Base-by-base conservation (phyloP, 768 basidiomycete genomes). In the Calocybe gangraenosa region DNA sequence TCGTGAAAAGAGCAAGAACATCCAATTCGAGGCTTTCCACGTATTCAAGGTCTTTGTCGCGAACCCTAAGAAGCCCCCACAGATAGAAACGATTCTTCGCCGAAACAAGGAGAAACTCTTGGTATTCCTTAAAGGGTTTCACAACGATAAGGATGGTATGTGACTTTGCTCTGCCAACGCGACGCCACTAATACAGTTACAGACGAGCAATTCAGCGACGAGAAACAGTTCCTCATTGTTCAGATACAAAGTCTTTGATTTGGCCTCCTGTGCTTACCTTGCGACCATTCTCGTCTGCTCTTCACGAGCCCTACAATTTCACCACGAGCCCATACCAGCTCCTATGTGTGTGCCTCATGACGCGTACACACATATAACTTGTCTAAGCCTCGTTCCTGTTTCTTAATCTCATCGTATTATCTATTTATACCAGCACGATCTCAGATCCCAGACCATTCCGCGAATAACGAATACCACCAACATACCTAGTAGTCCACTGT, bases 11-110 rank as follows among this genome's bases (percentile, higher is more conserved):
- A 97, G 94, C 78, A 91, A 92, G 76, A 99, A 99, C 65, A 98
- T 99, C 37, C 96, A 99, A 65, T 99, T 98, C 46, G 96, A 99
- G 64, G 95, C 96, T 2, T 99, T 99, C 69, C 96, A 99, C 58
- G 96, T 99, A 31, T 99, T 99, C 80, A 99, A 98, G 81, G 95
- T 99, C 11, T 99, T 99, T 58, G 96, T 99, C 32, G 96, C 96
- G 30, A 99, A 99, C 62, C 96, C 96, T 21, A 96, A 96, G 82
- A 99, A 99, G 62, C 95, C 96, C 4, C 83, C 90, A 32, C 88
- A 94, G 60, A 96, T 99, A 49, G 93, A 94, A 58, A 68, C 66
- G 31, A 99, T 99, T 49, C 74, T 99, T 10, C 73, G 88, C 48
- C 67, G 96, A 55, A 99, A 99, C 68, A 93, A 90, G 76, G 93